These are phyloP conservation scores for Phytopythium ostracodes DNA, from an alignment of 352 stramenopile genomes.

Conservation along the genomic window DNA sequence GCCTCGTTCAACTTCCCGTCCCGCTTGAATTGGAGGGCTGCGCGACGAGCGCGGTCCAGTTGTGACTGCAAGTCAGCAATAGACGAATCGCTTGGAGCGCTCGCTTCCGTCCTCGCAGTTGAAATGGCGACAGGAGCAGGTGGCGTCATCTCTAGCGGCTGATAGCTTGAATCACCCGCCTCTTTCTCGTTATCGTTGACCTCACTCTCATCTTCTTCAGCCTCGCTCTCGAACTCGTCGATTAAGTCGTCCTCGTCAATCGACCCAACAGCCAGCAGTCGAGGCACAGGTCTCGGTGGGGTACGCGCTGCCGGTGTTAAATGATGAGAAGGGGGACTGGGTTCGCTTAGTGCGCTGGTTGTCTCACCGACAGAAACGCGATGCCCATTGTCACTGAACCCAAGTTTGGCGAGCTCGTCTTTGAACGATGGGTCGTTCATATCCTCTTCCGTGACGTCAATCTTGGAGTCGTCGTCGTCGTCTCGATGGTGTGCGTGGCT, in stretches of 20 bases:
- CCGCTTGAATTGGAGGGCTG: conserved; percentile 50
- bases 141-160: neutral
- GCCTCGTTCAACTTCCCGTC: conserved; percentile 52
- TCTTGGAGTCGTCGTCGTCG: conserved; percentile 22
- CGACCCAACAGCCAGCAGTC: conserved; percentile 14
- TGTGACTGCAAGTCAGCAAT: conserved; percentile 15
- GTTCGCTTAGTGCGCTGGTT: neutral
- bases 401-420: conserved; percentile 38
- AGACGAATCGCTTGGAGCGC: neutral
- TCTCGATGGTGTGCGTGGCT: conserved; percentile 1
- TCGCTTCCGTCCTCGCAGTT: neutral
- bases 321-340: neutral
- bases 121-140: neutral
- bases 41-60: conserved; percentile 36
- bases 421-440: conserved; percentile 52
- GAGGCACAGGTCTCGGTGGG: neutral
- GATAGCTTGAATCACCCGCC: neutral
- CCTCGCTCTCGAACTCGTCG: conserved; percentile 31
- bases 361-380: neutral
- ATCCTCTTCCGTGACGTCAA: conserved; percentile 56
- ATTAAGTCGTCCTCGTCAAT: conserved; percentile 63
- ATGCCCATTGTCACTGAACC: conserved; percentile 12
- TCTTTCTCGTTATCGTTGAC: neutral
- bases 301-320: neutral
- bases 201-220: neutral